Percentiles rank a stretch among this genome's conserved stretches.
Conservation (phyloP, 1,284 basidiomycete genomes). For the Papiliotrema terrestris region DNA sequence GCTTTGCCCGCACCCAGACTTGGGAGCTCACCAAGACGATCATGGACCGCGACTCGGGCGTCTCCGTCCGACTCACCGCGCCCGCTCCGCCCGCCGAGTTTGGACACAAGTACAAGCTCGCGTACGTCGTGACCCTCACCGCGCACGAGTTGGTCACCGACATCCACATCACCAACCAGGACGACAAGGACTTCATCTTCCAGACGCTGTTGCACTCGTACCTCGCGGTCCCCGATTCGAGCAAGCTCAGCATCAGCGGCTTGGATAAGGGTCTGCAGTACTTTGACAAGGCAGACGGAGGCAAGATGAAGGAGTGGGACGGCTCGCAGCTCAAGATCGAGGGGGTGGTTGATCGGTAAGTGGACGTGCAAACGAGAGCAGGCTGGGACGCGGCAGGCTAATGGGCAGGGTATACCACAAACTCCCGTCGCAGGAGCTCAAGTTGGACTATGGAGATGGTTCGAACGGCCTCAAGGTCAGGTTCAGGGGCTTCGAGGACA, state of each 20-base stretch:
- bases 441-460: constrained; percentile 34
- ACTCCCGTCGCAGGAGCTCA: constrained; percentile 35
- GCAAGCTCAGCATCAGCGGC: constrained; percentile 35
- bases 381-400: not conserved
- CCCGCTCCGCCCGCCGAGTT: constrained; percentile 59
- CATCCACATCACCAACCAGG: constrained; percentile 68
- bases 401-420: constrained; percentile 38
- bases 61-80: constrained; percentile 68
- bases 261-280: constrained; percentile 58
- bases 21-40: constrained; percentile 68
- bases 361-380: not conserved
- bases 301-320: constrained; percentile 21
- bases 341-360: constrained; percentile 39
- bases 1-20: constrained; percentile 69
- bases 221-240: constrained; percentile 62
- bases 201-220: constrained; percentile 86
- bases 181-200: constrained; percentile 60
- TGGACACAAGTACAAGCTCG: constrained; percentile 62
- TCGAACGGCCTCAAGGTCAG: constrained; percentile 54
- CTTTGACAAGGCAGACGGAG: constrained; percentile 63
- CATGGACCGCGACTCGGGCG: constrained; percentile 65
- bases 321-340: constrained; percentile 37
- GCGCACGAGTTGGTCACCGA: constrained; percentile 71
- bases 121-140: constrained; percentile 72
- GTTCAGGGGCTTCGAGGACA: constrained; percentile 56